These are phyloP conservation scores for Thuidium tamariscinum DNA, from an alignment of 225 moss, liverwort and hornwort species.

Conservation along the genomic window DNA sequence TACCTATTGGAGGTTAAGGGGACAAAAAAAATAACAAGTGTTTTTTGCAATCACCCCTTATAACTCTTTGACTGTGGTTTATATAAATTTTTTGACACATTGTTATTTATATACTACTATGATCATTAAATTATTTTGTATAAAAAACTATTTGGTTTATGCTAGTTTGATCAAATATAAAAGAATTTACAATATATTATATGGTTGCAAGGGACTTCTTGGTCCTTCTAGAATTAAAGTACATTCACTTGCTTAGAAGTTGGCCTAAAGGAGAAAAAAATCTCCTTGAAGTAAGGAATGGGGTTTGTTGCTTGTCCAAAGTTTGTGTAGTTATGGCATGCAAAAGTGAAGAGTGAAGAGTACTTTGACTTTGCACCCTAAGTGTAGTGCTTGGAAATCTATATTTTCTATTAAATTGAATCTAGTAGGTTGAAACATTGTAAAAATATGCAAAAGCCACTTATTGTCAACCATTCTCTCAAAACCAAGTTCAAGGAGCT, in stretches of 20 bases:
- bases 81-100: no score
- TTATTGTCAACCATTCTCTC: neutral
- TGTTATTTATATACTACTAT: no score
- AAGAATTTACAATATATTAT: no score
- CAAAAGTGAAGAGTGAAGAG: neutral
- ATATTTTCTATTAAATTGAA: neutral
- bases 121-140: no score
- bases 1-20: no score
- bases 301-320: neutral
- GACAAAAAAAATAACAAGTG: no score
- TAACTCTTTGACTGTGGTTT: no score
- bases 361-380: neutral
- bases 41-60: no score
- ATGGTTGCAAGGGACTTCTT: no score
- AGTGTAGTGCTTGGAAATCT: neutral
- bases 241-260: neutral
- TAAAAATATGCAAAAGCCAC: neutral
- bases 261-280: rapidly evolving
- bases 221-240: no score
- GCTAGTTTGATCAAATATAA: no score
- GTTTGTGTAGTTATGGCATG: rapidly evolving
- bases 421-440: rapidly evolving
- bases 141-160: no score
- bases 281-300: neutral
- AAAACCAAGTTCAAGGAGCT: rapidly evolving